phyloP scores from a whole-genome alignment of 2,329 filamentous ascomycete species.

The Dendryphion nanum region DNA sequence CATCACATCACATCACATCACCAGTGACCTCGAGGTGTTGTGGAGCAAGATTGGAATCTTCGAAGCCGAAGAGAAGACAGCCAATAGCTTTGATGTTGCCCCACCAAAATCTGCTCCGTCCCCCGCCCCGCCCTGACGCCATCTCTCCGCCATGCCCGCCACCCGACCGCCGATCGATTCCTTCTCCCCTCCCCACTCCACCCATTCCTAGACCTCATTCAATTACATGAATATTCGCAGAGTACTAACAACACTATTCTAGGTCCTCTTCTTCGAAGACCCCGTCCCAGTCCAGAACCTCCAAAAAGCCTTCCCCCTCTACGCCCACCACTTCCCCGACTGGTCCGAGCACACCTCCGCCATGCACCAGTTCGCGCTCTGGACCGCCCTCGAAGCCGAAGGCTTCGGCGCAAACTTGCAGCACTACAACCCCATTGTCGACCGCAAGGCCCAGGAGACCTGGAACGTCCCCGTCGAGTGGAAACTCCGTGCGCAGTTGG shows the following conservation, averaged over 20 bases:
- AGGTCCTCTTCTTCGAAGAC: constrained; percentile 86
- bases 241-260: constrained; percentile 2
- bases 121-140: constrained; percentile 13
- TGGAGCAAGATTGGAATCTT: too few species aligned
- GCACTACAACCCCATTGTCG: constrained; percentile 88
- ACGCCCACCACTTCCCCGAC: constrained; percentile 74
- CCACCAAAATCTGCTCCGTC: constrained; percentile 19
- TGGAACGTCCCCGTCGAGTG: constrained; percentile 73
- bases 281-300: constrained; percentile 63
- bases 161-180: constrained; percentile 1
- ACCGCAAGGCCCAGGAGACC: constrained; percentile 64
- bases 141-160: neutral
- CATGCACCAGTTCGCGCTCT: constrained; percentile 80
- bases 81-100: constrained; percentile 7
- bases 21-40: too few species aligned
- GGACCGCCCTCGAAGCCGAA: constrained; percentile 79
- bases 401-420: constrained; percentile 86
- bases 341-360: constrained; percentile 76
- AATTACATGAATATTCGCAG: too few species aligned
- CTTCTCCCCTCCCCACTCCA: neutral
- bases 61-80: too few species aligned
- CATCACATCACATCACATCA: too few species aligned
- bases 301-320: constrained; percentile 68
- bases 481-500: constrained; percentile 78
- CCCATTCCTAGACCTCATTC: too few species aligned